These are phyloP conservation scores for Grosmannia huntii DNA, from an alignment of 2,329 filamentous ascomycete species.

Conservation along the genomic window DNA sequence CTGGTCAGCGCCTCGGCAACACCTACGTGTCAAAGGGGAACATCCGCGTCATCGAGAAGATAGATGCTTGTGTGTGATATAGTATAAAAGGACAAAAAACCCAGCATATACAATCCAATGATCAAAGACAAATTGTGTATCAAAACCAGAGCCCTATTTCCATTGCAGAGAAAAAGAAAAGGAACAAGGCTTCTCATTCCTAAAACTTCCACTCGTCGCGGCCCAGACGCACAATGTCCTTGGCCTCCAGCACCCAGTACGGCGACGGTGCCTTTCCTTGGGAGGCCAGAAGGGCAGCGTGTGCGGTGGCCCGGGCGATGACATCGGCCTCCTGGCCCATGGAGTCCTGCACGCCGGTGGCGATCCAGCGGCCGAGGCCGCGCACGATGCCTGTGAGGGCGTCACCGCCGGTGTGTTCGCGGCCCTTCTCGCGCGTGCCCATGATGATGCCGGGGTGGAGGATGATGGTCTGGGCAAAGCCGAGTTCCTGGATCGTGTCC, in stretches of 20 bases:
- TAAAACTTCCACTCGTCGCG: conserved; percentile 37
- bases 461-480: conserved; percentile 68
- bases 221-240: conserved; percentile 57
- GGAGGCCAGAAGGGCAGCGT: conserved; percentile 43
- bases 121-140: not conserved
- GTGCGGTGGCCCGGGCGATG: conserved; percentile 56
- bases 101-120: not conserved
- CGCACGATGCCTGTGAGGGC: conserved; percentile 41
- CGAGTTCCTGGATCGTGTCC: conserved; percentile 56
- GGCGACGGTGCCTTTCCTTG: conserved; percentile 46
- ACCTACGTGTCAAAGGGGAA: no score
- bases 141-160: not conserved
- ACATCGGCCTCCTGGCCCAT: conserved; percentile 63
- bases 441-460: conserved; percentile 62
- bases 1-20: no score
- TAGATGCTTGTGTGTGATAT: no score
- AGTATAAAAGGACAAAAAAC: not conserved
- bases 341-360: conserved; percentile 43
- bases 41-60: no score
- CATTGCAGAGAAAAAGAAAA: not conserved
- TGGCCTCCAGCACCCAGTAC: conserved; percentile 46
- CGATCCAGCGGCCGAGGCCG: conserved; percentile 37
- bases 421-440: conserved; percentile 49
- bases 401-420: conserved; percentile 42
- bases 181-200: not conserved